Base-by-base conservation (phyloP, 768 basidiomycete species). In the Podaxis mareebaensis region DNA sequence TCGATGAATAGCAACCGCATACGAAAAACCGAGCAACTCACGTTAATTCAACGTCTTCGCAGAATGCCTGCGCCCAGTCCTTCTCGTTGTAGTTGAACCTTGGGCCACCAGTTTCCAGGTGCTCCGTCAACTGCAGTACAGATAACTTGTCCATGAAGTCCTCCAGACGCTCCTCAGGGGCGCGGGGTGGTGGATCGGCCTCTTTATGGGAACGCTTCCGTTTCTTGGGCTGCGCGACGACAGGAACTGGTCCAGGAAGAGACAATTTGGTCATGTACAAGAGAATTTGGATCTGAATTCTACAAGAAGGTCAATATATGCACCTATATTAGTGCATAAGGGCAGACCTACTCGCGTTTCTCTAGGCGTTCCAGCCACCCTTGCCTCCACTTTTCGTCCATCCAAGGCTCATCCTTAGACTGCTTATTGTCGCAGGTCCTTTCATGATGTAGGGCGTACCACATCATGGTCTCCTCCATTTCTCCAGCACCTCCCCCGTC, bases 1-100 rank as follows among this genome's bases (percentile, higher is more conserved):
- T 30, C 46, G 60, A 17, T 60, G 42, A 53, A 15, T 28, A 46
- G 42, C 39, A 12, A 53, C n/a, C 10, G 10, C 17, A 15, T 12
- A 10, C 51, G n/a, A 42, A 42, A 26, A 39, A 22, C 11, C 0
- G 26, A 38, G 77, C 58, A 68, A 91, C 91, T 81, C 77, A 44
- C 61, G 42, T 57, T 13, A 77, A 81, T 66, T 91, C 88, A 53
- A 90, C 68, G 26, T 86, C 83, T 68, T 88, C 84, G 53, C 81
- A 88, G 69, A 93, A 93, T 1, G 71, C 64, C 70, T 93, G 92
- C 75, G 85, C 86, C 91, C 92, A 93, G 67, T 94, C 91, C 2
- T 78, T 76, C 40, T 80, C 76, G 20, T 79, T 55, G 63, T 64
- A 65, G 58, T 68, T 53, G n/a, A 28, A 57, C n/a, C 20, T 42